Base-by-base conservation (phyloP, 495 filamentous ascomycete genomes). In the Xylona heveae region DNA sequence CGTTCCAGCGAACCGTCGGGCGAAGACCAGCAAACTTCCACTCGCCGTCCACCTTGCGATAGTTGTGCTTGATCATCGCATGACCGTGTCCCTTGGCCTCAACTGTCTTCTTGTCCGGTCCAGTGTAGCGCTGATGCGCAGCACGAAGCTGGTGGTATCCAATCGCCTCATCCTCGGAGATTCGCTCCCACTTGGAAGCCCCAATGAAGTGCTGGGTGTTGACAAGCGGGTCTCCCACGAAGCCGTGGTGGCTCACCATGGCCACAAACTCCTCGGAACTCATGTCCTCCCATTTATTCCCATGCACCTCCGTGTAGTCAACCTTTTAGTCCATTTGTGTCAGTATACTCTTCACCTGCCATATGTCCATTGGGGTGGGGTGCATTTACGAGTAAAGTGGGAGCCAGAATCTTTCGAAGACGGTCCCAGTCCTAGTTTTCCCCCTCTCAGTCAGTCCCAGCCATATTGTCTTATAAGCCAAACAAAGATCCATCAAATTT, bases 1-100 rank as follows among this genome's bases (percentile, higher is more conserved):
- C 78, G 39, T 51, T 56, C 73, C 72, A 84, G 25, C 69, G 52
- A 35, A 84, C 74, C 30, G 67, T 57, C 1, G 78, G 78, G 45
- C 59, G 55, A 31, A 85, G 52, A 1, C 78, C 78, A 1, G 76
- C 75, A 50, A 82, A 79, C 54, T 82, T 85, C 78, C 78, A 84
- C 36, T 70, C 66, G 4, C 75, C 75, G 40, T 79, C 53, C 14
- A 79, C 54, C 61, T 77, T 81, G 34, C 57, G 59, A 50, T 83
- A 83, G 48, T 66, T 76, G 46, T 78, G 70, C 41, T 63, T 62
- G 47, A 74, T 78, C 35, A 67, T 69, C 32, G 63, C 67, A 53
- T 84, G 77, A 10, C 62, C 66, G 43, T 83, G 76, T 33, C 68
- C 69, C 58, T 68, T 71, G 48, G 65, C 54, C 15, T 50, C 50